Evolutionary conservation across 345 rosid genomes (phyloP), one percentile per base, ranked within the genome.

Genomic region (Dimocarpus longan): DNA sequence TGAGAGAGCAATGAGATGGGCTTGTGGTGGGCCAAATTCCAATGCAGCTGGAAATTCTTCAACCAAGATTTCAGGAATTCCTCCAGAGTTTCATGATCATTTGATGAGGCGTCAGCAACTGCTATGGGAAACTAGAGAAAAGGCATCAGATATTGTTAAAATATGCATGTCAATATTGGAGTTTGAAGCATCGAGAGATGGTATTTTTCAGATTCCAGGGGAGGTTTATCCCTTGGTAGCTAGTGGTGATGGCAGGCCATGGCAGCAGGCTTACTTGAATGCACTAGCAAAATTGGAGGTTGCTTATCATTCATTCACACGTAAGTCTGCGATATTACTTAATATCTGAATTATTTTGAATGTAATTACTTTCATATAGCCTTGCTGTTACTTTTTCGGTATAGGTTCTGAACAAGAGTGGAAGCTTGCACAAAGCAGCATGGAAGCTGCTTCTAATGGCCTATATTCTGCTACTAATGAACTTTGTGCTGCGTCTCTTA

Each of bases 1-100:
- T 43, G 98, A 93, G 88, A 90, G 98, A 84, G 96, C 98, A 77
- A 91, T 95, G 97, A 91, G 90, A 68, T 95, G 97, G 98, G 97
- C 98, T 82, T 95, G 98, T 66, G 97, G 97, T 73, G 97, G 93
- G 54, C 85, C 93, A 82, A 88, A 85, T 79, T 87, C 96, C 70
- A 79, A 78, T 79, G 73, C 84, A 54, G 62, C 82, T 67, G 97
- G 89, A 85, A 88, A 82, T 80, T 78, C 87, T 57, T 84, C 95
- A 54, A 75, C 87, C 80, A 95, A 90, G 89, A 81, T 82, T 75
- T 89, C 96, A 19, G 95, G 95, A 67, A 93, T 93, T 82, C 97
- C 98, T 83, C 83, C 91, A 2, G 92, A 93, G 73, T 95, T 95
- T 81, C 96, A 91, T 80, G 92, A 91, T 68, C 92, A 93, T 87